Base-by-base conservation (phyloP, 139 green algal genomes). In the Volvox reticuliferus region DNA sequence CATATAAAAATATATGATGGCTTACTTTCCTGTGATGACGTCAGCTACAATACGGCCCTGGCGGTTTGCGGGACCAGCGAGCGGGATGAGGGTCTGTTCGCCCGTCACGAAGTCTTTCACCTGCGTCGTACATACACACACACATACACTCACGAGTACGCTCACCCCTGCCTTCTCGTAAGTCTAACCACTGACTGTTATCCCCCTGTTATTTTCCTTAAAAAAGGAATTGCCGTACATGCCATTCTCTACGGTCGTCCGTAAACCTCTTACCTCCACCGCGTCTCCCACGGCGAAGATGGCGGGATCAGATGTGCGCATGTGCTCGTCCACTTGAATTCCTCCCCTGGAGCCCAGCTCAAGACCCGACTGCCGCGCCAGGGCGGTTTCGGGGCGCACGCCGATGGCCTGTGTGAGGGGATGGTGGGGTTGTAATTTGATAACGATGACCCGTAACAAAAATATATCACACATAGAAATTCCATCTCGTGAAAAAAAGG, bases 41-140 rank as follows among this genome's bases (percentile, higher is more conserved):
- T 96, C 90, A 37, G 94, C 94, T n/a, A 91, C 93, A 73, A 94
- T 94, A 85, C 93, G 91, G 50, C 93, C 93, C 85, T 95, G 93
- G 24, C 91, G 88, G 90, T 96, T 96, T 81, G 94, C 94, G 12
- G 94, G 94, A 14, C 94, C 94, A 5, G 94, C 94, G 75, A 96
- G 83, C 9, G 94, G 93, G 30, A 95, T 89, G 33, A 95, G 87
- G 22, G 87, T 91, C 32, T 89, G 68, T 88, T 93, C 79, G 13
- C 90, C 87, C 17, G 94, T 96, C 63, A 96, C 91, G 36, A 80
- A 94, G 83, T 96, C 93, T 78, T 91, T 92, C 2, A 93, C 71
- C 86, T 90, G 85, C 44, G 12, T 55, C 75, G 75, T 81, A 81
- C 75, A 81, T 18, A 84, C 76, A 63, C 33, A 63, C 62, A 28